Evolutionary conservation across 768 basidiomycete species (phyloP).

Genomic region (Suillus alpinus): DNA sequence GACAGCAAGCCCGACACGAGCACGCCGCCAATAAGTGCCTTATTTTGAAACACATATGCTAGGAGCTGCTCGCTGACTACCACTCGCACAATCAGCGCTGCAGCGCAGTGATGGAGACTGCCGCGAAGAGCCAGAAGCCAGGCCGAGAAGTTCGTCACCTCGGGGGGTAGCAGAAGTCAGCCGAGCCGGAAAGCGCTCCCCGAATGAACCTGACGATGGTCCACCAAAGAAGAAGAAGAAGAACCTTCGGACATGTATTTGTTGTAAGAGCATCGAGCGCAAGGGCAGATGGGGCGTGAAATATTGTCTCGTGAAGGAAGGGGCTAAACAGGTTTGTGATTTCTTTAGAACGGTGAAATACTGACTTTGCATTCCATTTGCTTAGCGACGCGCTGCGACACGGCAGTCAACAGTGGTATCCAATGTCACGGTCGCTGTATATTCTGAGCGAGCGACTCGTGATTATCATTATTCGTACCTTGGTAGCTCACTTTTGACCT

Average conservation of each 20-base stretch:
- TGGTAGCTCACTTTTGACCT: not conserved
- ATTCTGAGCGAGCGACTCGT: not conserved
- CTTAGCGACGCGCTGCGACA: too few species aligned
- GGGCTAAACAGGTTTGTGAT: not conserved
- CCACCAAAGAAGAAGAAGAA: not conserved
- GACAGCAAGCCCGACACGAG: not conserved
- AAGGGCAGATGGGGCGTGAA: not conserved
- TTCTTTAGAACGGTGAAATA: not conserved
- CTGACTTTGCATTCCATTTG: too few species aligned
- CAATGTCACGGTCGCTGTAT: not conserved
- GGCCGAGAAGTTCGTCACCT: not conserved
- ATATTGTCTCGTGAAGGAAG: not conserved
- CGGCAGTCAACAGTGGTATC: too few species aligned
- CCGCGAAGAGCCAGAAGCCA: not conserved
- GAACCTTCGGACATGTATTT: not conserved
- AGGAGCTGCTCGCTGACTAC: not conserved
- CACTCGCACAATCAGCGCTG: too few species aligned
- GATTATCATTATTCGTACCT: not conserved
- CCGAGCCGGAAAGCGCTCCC: not conserved
- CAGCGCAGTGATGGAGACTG: not conserved
- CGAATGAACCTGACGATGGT: not conserved
- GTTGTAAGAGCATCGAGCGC: not conserved
- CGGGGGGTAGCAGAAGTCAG: not conserved
- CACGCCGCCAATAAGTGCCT: not conserved
- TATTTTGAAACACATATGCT: not conserved